A percentile compares a stretch with the other conserved stretches of the same genome.
Conservation (phyloP, 202 grass and related monocot species). For the Dendrocalamus latiflorus region DNA sequence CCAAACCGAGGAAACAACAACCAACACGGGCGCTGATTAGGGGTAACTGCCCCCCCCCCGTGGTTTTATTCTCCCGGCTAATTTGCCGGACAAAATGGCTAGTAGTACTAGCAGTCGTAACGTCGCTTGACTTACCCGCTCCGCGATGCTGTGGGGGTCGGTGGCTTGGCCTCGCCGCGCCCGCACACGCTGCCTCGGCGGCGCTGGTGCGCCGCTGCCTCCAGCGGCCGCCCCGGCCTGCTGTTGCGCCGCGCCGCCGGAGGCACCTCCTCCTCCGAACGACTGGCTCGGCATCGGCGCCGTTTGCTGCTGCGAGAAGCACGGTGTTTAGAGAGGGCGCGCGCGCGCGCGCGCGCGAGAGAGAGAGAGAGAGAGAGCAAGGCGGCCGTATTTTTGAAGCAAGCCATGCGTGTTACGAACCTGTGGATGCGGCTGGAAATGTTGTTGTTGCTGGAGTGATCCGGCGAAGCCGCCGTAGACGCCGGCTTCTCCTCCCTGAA, state of each 20-base stretch:
- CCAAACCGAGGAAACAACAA: conserved; percentile 33
- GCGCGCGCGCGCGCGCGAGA: background rate
- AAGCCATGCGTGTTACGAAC: conserved; percentile 17
- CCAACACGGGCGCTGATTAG: conserved; percentile 13
- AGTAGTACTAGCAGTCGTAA: background rate
- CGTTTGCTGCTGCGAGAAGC: conserved; percentile 30
- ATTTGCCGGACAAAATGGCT: conserved; percentile 3
- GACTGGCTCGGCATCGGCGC: conserved; percentile 25
- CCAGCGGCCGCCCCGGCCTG: background rate
- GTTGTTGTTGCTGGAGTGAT: conserved; percentile 47
- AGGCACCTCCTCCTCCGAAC: conserved; percentile 19
- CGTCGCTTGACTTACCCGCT: conserved; percentile 49
- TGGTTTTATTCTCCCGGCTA: conserved; percentile 16
- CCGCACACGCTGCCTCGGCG: conserved; percentile 63
- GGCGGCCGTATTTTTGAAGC: background rate
- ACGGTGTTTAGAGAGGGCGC: background rate
- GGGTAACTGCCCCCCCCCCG: conserved; percentile 22
- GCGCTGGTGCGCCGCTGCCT: conserved; percentile 2
- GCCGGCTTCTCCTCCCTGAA: conserved; percentile 44
- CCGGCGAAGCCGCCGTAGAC: conserved; percentile 46
- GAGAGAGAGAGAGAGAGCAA: background rate
- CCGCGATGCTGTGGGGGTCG: conserved; percentile 84
- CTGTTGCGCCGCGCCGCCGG: conserved; percentile 1
- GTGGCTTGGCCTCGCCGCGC: conserved; percentile 74
- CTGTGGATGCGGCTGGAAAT: conserved; percentile 63